Base-by-base conservation (phyloP, 2,329 filamentous ascomycete species). In the Triangularia verruculosa region DNA sequence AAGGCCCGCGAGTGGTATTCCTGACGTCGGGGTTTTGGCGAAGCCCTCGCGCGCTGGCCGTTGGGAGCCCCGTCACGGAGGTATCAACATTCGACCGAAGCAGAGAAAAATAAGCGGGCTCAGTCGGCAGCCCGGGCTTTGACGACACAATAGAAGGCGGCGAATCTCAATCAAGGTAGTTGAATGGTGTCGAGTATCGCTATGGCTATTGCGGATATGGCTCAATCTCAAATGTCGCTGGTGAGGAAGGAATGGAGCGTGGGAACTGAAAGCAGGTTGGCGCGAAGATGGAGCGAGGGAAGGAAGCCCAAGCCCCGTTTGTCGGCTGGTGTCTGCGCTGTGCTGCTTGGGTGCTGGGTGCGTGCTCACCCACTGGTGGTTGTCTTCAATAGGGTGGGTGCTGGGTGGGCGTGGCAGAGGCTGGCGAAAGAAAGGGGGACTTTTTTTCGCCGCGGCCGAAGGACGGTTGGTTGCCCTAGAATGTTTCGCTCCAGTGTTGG, bases 391-490 rank as follows among this genome's bases (percentile, higher is more conserved):
- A 47, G 39, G n/a, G 56, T 59, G 56, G 22, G 56, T 59, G 58
- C 34, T 32, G 30, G 55, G 43, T 63, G 59, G 61, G 66, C 61
- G 61, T 64, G 64, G 61, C 63, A 63, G 62, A 56, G 58, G 57
- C 63, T 62, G 47, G 62, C 61, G 55, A 66, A 66, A 53, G 63
- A 61, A 57, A 32, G 55, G 52, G 39, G 43, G 55, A 34, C 22
- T 55, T 32, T 54, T n/a, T 47, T 47, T 57, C 54, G 57, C 62
- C 57, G 57, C 60, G 62, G 62, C 65, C 62, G 57, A 63, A 58
- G 65, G 63, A 61, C 55, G 66, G 47, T 64, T 69, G 62, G 61
- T 52, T 64, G 58, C 61, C 55, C 57, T 47, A 61, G 61, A 53
- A 54, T 64, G 64, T 65, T 64, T 67, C 64, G 66, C 60, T 63